Evolutionary conservation across 805 yeast species (phyloP), one percentile per base, ranked within the genome.

Genomic region (Hemisphaericaspora nanyangensis): DNA sequence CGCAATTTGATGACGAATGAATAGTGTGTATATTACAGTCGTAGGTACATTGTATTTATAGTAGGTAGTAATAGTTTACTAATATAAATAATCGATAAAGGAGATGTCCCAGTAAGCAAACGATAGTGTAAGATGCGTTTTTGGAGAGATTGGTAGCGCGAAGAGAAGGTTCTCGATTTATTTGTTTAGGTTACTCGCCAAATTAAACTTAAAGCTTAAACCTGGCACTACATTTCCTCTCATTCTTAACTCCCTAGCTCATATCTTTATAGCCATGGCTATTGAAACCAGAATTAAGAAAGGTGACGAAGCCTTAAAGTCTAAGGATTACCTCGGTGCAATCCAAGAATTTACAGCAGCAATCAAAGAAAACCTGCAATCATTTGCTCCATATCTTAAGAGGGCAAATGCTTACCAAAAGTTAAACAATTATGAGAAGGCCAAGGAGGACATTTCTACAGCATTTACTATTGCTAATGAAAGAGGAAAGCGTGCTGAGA

Each of bases 321-420:
- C 50, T 5, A 59, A 66, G 26, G 69, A 77, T 12, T 71, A 65
- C 22, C 56, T 58, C 8, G 54, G 61, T 6, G 85, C 86, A 1
- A 54, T 77, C 17, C 48, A 57, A 7, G 32, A 55, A 6, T 68
- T 68, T 34, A 59, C 70, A 5, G 43, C 50, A 0, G 72, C 77
- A 0, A 48, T 80, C 15, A 51, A 51, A 10, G 69, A 70, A 32
- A 58, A 68, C 34, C 70, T 77, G 0, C 55, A 55, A 3, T 73
- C 81, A 13, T 66, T 74, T 34, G 61, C 56, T 30, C 76, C 83
- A 0, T 61, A 66, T 15, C 41, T 75, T 3, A 69, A 79, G 45
- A 56, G 80, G 42, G 64, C 83, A 10, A 73, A 70, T 13, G 68
- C 74, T 4, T 61, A 73, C 46, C 73, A 73, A 44, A 72, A 77